phyloP scores from a whole-genome alignment of 768 basidiomycete species.

The Cyclocybe aegerita region DNA sequence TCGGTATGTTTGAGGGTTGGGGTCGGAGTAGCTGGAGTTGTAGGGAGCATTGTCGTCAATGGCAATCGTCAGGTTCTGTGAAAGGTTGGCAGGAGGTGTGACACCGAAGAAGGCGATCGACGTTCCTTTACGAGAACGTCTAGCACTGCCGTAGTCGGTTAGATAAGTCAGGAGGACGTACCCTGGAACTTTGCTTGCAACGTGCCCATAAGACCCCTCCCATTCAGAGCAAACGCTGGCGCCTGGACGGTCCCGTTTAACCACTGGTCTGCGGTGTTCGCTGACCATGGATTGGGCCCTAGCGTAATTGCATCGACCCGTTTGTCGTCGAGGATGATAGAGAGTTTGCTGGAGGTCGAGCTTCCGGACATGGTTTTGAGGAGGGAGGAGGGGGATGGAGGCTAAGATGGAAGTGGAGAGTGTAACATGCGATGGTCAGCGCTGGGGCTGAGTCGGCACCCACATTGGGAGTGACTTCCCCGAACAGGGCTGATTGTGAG shows the following conservation, averaged over 20 bases:
- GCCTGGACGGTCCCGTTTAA: constrained; percentile 18
- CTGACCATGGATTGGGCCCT: constrained; percentile 15
- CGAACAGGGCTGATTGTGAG: too few species aligned
- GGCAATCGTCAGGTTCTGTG: constrained; percentile 18
- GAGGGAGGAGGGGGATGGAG: too few species aligned
- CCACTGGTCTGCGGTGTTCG: constrained; percentile 12
- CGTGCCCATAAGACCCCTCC: constrained; percentile 7
- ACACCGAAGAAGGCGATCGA: constrained; percentile 23
- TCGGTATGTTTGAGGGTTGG: constrained; percentile 21
- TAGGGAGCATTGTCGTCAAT: constrained; percentile 21
- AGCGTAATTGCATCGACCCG: constrained; percentile 12
- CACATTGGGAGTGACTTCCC: too few species aligned
- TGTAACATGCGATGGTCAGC: too few species aligned
- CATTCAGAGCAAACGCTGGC: constrained; percentile 10
- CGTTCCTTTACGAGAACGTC: constrained; percentile 14
- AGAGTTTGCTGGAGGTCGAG: constrained; percentile 1
- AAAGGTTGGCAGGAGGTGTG: constrained; percentile 14
- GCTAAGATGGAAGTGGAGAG: too few species aligned
- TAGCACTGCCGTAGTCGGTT: not conserved
- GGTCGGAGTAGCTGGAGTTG: constrained; percentile 21
- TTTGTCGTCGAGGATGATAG: constrained; percentile 18
- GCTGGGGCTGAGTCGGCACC: too few species aligned
- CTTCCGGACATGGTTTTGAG: not conserved
- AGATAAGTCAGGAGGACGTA: not conserved
- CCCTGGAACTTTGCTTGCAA: constrained; percentile 18